phyloP scores from a whole-genome alignment of 768 basidiomycete genomes.

The Suillus occidentalis region DNA sequence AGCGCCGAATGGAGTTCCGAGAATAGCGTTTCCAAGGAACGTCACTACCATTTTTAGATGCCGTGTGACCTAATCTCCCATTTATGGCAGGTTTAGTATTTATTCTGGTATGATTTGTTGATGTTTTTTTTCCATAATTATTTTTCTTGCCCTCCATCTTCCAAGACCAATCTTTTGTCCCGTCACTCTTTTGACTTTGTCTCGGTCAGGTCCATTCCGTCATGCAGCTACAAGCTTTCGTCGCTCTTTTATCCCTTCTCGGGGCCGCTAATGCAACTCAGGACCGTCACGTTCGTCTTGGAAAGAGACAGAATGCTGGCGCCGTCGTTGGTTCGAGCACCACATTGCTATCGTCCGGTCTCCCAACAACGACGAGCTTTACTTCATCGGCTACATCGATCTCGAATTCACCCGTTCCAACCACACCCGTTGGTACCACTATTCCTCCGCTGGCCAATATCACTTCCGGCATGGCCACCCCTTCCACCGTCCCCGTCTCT shows the following conservation, averaged over 20 bases:
- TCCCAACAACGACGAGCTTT: not conserved
- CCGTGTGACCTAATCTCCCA: not conserved
- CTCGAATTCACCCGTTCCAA: slow-evolving; percentile 22
- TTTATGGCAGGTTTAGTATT: not conserved
- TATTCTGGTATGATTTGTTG: not conserved
- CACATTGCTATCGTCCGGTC: not conserved
- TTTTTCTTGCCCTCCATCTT: not conserved
- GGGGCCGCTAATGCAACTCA: slow-evolving; percentile 36
- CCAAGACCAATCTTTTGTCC: not conserved
- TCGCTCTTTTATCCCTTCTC: slow-evolving; percentile 47
- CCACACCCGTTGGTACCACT: slow-evolving; percentile 38
- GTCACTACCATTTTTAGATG: not conserved
- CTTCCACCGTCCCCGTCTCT: slow-evolving; percentile 47
- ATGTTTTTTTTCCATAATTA: slow-evolving; percentile 4
- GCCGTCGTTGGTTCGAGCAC: slow-evolving; percentile 7
- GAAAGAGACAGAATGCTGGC: slow-evolving; percentile 35
- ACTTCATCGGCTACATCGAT: slow-evolving; percentile 13
- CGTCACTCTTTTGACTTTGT: slow-evolving; percentile 14
- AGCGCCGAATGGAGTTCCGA: not conserved
- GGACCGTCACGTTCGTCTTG: slow-evolving; percentile 37
- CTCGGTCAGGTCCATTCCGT: slow-evolving; percentile 7
- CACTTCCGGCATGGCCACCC: slow-evolving; percentile 62
- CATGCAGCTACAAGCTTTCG: slow-evolving; percentile 48
- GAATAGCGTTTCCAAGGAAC: not conserved
- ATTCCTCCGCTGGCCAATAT: slow-evolving; percentile 62